phyloP scores from a whole-genome alignment of 1,284 basidiomycete species.

The Vanrija sp. region DNA sequence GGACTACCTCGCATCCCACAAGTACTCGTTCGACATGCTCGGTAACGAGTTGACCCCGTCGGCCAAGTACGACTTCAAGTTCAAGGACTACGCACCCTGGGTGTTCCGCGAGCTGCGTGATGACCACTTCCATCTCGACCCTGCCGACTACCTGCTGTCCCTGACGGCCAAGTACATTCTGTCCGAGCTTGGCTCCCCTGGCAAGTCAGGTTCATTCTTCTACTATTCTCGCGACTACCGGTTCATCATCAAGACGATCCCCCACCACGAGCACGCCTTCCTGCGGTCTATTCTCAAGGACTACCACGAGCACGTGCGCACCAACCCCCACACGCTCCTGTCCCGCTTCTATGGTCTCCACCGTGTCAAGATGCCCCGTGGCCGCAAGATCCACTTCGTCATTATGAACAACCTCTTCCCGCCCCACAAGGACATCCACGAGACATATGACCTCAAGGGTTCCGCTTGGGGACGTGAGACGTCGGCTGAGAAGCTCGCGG shows the following conservation, averaged over 20 bases:
- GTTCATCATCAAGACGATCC: conserved; percentile 99
- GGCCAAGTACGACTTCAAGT: conserved; percentile 80
- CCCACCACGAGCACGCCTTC: conserved; percentile 91
- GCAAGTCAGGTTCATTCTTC: conserved; percentile 98
- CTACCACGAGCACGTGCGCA: conserved; percentile 83
- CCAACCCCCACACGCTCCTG: conserved; percentile 89
- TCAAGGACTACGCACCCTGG: conserved; percentile 99
- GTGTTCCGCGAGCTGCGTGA: conserved; percentile 94
- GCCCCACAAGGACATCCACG: conserved; percentile 93
- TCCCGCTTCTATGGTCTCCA: conserved; percentile 95
- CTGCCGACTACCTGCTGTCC: conserved; percentile 93
- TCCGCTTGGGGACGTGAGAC: conserved; percentile 86
- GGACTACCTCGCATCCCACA: conserved; percentile 86
- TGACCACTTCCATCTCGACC: conserved; percentile 90
- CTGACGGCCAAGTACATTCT: conserved; percentile 97
- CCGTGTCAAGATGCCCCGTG: conserved; percentile 90
- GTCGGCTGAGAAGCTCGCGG: conserved; percentile 73
- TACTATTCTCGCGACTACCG: conserved; percentile 98
- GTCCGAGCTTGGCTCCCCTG: conserved; percentile 95
- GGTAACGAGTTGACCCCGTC: conserved; percentile 97
- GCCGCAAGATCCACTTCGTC: conserved; percentile 95
- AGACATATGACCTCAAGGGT: conserved; percentile 96
- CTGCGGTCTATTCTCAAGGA: conserved; percentile 75
- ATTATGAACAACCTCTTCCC: conserved; percentile 99
- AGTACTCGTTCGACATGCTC: conserved; percentile 98